These are phyloP conservation scores for Fusarium sp. DNA, from an alignment of 2,329 filamentous ascomycete species.

Conservation along the genomic window DNA sequence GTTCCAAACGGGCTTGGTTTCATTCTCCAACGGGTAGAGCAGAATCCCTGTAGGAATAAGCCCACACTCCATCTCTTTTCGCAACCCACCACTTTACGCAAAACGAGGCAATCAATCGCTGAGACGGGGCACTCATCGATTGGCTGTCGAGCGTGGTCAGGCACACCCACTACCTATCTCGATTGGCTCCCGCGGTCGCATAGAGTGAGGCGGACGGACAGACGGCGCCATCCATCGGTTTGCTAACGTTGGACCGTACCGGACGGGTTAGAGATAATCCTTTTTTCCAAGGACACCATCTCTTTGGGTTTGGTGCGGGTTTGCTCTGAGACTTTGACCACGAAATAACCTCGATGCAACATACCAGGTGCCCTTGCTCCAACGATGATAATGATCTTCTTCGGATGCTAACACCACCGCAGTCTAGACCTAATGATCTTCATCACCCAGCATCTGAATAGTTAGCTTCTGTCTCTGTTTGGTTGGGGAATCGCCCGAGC, in stretches of 20 bases:
- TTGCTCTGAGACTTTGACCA: background rate
- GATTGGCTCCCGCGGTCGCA: conserved; percentile 40
- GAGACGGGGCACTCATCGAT: conserved; percentile 40
- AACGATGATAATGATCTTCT: conserved; percentile 18
- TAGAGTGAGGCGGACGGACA: conserved; percentile 43
- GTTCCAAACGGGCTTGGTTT: conserved; percentile 14
- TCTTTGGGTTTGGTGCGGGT: background rate
- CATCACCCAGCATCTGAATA: conserved; percentile 15
- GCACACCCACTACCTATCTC: conserved; percentile 32
- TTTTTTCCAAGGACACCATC: conserved; percentile 19
- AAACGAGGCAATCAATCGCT: conserved; percentile 45
- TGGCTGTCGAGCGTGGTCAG: conserved; percentile 37
- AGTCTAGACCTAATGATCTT: conserved; percentile 35
- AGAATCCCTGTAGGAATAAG: conserved; percentile 13
- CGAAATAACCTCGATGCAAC: conserved; percentile 29
- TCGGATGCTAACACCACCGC: conserved; percentile 4
- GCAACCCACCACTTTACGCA: conserved; percentile 35
- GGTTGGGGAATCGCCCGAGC: conserved; percentile 23
- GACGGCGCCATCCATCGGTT: conserved; percentile 4
- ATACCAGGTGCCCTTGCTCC: conserved; percentile 3
- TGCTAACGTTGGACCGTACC: background rate
- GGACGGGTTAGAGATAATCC: conserved; percentile 12
- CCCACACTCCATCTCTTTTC: conserved; percentile 33
- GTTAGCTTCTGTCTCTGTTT: conserved; percentile 6
- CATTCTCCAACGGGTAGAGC: conserved; percentile 17